Percentiles rank a stretch among this genome's conserved stretches.
Evolutionary conservation across 495 filamentous ascomycete genomes (phyloP).

Genomic region (Halenospora varia): DNA sequence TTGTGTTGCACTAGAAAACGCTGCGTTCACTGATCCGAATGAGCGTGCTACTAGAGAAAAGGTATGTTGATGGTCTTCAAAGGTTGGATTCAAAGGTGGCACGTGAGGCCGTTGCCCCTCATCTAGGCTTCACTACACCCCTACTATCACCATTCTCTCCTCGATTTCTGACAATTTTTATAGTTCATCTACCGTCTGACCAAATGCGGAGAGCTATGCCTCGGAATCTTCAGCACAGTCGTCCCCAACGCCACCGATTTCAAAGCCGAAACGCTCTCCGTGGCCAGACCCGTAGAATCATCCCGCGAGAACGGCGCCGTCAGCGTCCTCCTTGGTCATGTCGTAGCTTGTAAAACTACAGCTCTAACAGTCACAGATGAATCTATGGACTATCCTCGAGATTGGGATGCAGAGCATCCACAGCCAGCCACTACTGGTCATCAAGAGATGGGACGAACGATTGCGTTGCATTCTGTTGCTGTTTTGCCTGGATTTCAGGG

Average conservation of each 20-base stretch:
- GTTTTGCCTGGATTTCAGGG: slow-evolving; percentile 73
- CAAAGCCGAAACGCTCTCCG: slow-evolving; percentile 43
- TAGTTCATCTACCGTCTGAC: slow-evolving; percentile 82
- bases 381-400: slow-evolving; percentile 67
- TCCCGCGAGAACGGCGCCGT: slow-evolving; percentile 43
- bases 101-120: slow-evolving; percentile 3
- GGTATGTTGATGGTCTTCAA: slow-evolving; percentile 41
- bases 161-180: slow-evolving; percentile 3
- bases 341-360: slow-evolving; percentile 68
- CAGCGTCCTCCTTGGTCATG: slow-evolving; percentile 72
- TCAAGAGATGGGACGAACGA: slow-evolving; percentile 65
- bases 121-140: background rate
- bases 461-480: slow-evolving; percentile 79
- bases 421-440: slow-evolving; percentile 45
- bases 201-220: slow-evolving; percentile 70
- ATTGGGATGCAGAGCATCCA: slow-evolving; percentile 48
- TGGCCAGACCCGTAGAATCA: slow-evolving; percentile 43
- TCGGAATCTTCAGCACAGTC: slow-evolving; percentile 73
- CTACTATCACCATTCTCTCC: too few relatives aligned
- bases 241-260: slow-evolving; percentile 37
- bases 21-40: slow-evolving; percentile 60
- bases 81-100: background rate
- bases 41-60: slow-evolving; percentile 78
- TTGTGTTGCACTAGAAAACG: slow-evolving; percentile 71
- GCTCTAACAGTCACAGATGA: slow-evolving; percentile 62